Percentiles rank a stretch among this genome's conserved stretches.
These are phyloP conservation scores for Chrysoporthe austroafricana DNA, from an alignment of 2,329 filamentous ascomycete genomes.

Conservation along the genomic window DNA sequence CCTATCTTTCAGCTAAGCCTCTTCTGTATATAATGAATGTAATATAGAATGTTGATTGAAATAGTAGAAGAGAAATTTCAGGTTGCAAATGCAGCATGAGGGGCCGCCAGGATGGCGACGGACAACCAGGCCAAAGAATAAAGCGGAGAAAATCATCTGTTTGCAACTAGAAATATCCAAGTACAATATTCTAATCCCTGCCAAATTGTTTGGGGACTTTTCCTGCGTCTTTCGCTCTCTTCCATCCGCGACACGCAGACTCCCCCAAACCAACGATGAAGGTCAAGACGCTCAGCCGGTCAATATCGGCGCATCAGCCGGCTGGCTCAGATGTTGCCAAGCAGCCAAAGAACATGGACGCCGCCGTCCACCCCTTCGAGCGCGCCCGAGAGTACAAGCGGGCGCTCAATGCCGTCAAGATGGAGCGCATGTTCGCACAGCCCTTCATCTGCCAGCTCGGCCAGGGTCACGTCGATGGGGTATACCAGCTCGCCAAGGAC, in stretches of 20 bases:
- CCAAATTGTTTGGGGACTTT: conserved; percentile 1
- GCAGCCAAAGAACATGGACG: conserved; percentile 54
- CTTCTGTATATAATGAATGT: too few species aligned
- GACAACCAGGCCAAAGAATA: too few species aligned
- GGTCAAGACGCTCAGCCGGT: conserved; percentile 40
- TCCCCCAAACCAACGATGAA: conserved; percentile 22
- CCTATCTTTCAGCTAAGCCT: too few species aligned
- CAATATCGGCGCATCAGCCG: conserved; percentile 36
- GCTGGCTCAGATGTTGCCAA: conserved; percentile 38
- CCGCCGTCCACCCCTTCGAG: conserved; percentile 88
- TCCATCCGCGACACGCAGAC: conserved; percentile 9
- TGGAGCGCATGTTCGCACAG: conserved; percentile 84
- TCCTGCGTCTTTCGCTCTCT: not conserved
- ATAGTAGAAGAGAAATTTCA: too few species aligned
- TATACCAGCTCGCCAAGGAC: conserved; percentile 81
- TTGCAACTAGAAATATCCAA: too few species aligned
- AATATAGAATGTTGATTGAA: too few species aligned
- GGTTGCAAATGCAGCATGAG: too few species aligned
- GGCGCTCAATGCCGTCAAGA: conserved; percentile 77
- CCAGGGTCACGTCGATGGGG: conserved; percentile 88
- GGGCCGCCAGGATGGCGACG: too few species aligned
- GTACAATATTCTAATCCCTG: conserved; percentile 7
- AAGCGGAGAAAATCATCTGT: too few species aligned
- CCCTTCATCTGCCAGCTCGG: conserved; percentile 85
- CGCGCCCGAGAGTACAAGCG: conserved; percentile 82